Evolutionary conservation across 768 basidiomycete genomes (phyloP).

Genomic region (Russula dissimulans): DNA sequence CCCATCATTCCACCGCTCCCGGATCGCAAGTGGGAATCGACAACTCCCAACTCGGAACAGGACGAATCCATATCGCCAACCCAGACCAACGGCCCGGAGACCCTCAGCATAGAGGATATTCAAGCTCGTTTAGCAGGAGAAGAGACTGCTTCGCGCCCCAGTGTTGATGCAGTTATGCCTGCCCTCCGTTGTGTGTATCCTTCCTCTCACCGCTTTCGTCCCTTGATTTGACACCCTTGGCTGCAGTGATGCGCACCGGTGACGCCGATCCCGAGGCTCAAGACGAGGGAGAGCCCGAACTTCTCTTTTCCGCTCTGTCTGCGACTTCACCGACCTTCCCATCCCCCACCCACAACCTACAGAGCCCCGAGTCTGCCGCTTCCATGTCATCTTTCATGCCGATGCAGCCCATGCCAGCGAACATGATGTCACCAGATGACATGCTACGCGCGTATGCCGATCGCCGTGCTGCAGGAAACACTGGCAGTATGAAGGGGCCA

Average conservation of each 20-base stretch:
- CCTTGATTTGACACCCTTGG: background rate
- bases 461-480: constrained; percentile 31
- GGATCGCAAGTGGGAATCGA: constrained; percentile 23
- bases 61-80: constrained; percentile 34
- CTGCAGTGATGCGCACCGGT: constrained; percentile 66
- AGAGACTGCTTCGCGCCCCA: constrained; percentile 28
- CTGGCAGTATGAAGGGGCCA: constrained; percentile 18
- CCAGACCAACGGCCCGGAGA: constrained; percentile 34
- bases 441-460: constrained; percentile 70
- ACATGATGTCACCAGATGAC: constrained; percentile 54
- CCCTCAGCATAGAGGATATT: constrained; percentile 54
- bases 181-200: constrained; percentile 52
- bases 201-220: constrained; percentile 4
- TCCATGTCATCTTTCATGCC: constrained; percentile 31
- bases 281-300: constrained; percentile 32
- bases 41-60: background rate
- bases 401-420: constrained; percentile 36
- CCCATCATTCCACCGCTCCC: constrained; percentile 37
- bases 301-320: constrained; percentile 31
- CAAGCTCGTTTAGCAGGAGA: constrained; percentile 38
- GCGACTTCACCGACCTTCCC: constrained; percentile 24
- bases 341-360: constrained; percentile 28
- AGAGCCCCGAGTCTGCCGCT: constrained; percentile 25
- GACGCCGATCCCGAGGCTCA: constrained; percentile 6
- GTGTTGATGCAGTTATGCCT: constrained; percentile 54